A percentile compares a stretch with the other conserved stretches of the same genome.
These are phyloP conservation scores for Scalesia atractyloides DNA, from an alignment of 129 eudicot genomes.

Conservation along the genomic window DNA sequence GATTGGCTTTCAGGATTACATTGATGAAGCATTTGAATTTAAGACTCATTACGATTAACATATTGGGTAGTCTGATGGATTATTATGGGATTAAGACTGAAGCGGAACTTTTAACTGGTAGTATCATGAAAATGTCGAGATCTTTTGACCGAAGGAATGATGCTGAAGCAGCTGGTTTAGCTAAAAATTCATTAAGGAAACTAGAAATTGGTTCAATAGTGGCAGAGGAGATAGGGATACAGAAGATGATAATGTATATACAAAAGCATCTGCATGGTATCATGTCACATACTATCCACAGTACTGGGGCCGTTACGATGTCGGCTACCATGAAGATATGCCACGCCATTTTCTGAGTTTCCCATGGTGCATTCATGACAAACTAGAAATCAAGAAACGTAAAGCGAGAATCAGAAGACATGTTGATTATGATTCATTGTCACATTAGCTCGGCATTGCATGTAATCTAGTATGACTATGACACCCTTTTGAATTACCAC, in stretches of 20 bases:
- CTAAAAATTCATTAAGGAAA: slow-evolving; percentile 69
- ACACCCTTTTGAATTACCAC: not conserved
- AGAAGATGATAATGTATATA: slow-evolving; percentile 35
- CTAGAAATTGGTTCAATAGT: slow-evolving; percentile 56
- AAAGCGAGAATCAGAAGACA: slow-evolving; percentile 19
- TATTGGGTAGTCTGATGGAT: slow-evolving; percentile 71
- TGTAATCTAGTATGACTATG: slow-evolving; percentile 31
- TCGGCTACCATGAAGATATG: slow-evolving; percentile 36
- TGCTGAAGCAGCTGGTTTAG: slow-evolving; percentile 61
- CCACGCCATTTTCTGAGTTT: slow-evolving; percentile 68
- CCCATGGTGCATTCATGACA: slow-evolving; percentile 78
- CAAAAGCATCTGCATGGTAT: slow-evolving; percentile 89
- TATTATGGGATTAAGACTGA: slow-evolving; percentile 73
- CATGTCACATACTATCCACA: slow-evolving; percentile 67
- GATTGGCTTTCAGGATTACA: slow-evolving; percentile 49
- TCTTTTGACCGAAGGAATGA: slow-evolving; percentile 69
- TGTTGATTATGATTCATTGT: slow-evolving; percentile 24
- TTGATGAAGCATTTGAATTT: slow-evolving; percentile 58
- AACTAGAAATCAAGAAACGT: slow-evolving; percentile 60
- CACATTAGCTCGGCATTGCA: slow-evolving; percentile 11
- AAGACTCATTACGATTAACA: slow-evolving; percentile 61
- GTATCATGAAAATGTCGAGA: slow-evolving; percentile 67
- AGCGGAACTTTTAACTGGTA: slow-evolving; percentile 77
- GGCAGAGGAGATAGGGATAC: slow-evolving; percentile 29
- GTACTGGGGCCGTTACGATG: slow-evolving; percentile 51